Evolutionary conservation across 2,329 filamentous ascomycete genomes (phyloP).

Genomic region (Colletotrichum cordylinicola): DNA sequence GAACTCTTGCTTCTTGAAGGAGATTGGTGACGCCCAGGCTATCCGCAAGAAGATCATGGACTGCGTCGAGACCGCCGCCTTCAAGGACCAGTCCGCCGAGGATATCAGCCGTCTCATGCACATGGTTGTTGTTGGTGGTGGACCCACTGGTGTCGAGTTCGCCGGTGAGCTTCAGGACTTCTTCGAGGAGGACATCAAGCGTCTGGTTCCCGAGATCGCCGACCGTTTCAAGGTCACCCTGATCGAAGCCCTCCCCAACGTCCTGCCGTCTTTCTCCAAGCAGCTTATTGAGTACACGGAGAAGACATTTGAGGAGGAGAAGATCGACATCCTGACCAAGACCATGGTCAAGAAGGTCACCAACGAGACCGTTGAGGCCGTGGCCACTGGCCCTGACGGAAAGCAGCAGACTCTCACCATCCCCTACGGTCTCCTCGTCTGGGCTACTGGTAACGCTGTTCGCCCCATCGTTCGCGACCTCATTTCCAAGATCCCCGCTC

Average conservation of each 20-base stretch:
- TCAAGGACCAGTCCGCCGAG: conserved; percentile 91
- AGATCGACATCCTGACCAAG: conserved; percentile 96
- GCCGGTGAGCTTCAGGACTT: conserved; percentile 98
- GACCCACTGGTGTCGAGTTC: conserved; percentile 97
- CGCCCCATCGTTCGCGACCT: conserved; percentile 90
- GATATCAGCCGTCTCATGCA: conserved; percentile 94
- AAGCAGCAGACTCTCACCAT: conserved; percentile 82
- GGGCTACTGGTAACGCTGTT: conserved; percentile 96
- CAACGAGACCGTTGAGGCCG: conserved; percentile 90
- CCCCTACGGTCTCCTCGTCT: conserved; percentile 94
- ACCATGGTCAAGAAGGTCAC: conserved; percentile 99
- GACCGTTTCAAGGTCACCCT: conserved; percentile 97
- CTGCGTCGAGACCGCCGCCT: conserved; percentile 96
- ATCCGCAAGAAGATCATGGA: conserved; percentile 99
- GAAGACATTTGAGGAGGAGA: conserved; percentile 98
- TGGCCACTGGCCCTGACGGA: conserved; percentile 81
- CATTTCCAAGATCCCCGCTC: conserved; percentile 89
- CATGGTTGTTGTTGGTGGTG: conserved; percentile 96
- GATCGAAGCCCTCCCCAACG: conserved; percentile 95
- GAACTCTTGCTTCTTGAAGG: conserved; percentile 97
- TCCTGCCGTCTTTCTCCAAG: conserved; percentile 98
- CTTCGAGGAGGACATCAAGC: conserved; percentile 97
- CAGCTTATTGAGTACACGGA: conserved; percentile 99
- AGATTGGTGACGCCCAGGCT: conserved; percentile 92
- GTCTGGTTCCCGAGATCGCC: conserved; percentile 95